phyloP scores from a whole-genome alignment of 441 rosid genomes.

The Aquilaria agallochum region DNA sequence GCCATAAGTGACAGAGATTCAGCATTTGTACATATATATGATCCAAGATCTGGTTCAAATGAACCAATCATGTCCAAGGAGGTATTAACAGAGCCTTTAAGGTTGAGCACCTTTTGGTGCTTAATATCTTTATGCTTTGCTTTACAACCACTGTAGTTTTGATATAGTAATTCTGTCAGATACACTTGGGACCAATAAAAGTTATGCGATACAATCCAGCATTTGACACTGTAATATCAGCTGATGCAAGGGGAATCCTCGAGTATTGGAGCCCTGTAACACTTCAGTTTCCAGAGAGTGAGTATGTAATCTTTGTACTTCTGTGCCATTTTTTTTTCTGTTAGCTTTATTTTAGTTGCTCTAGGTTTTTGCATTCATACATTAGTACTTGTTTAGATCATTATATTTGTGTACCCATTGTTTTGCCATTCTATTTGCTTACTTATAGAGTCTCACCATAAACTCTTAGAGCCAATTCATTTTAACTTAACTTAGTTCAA shows the following conservation, averaged over 20 bases:
- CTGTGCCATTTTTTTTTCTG: not conserved
- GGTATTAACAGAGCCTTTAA: conserved; percentile 30
- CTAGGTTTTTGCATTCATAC: no score
- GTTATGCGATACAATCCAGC: conserved; percentile 79
- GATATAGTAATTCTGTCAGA: conserved; percentile 27
- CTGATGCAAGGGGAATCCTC: conserved; percentile 74
- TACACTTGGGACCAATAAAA: conserved; percentile 64
- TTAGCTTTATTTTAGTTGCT: not conserved
- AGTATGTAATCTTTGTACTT: conserved; percentile 36
- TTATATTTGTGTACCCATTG: no score
- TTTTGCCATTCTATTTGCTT: no score
- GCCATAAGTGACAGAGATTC: conserved; percentile 80
- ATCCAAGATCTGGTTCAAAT: conserved; percentile 86
- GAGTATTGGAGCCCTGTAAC: conserved; percentile 86
- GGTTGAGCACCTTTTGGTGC: conserved; percentile 1
- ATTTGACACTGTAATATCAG: conserved; percentile 73
- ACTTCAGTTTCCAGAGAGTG: conserved; percentile 73
- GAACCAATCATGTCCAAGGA: conserved; percentile 75
- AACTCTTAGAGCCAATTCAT: no score
- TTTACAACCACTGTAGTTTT: not conserved
- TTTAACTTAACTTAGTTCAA: no score
- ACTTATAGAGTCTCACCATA: no score
- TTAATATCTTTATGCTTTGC: not conserved
- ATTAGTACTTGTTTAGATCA: no score
- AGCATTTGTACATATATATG: conserved; percentile 72